Percentiles rank a stretch among this genome's conserved stretches.
Conservation (phyloP, 2,329 filamentous ascomycete species). For the Cladosporium oxysporum region DNA sequence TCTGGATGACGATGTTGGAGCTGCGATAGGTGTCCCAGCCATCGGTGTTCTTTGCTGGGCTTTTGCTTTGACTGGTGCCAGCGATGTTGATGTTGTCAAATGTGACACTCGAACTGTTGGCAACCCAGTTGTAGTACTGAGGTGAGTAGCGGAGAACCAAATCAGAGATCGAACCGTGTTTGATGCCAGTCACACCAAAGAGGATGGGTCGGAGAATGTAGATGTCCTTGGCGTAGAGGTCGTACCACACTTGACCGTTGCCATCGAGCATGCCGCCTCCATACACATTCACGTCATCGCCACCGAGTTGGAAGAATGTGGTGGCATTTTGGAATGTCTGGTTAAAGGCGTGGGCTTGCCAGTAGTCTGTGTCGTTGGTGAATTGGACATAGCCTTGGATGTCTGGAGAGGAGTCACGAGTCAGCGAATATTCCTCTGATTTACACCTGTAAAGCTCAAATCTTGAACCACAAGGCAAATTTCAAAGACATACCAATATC, state of each 20-base stretch:
- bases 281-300: conserved; percentile 67
- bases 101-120: conserved; percentile 65
- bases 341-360: conserved; percentile 65
- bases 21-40: conserved; percentile 60
- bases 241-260: conserved; percentile 66
- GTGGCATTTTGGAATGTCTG: conserved; percentile 67
- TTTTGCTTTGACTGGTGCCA: conserved; percentile 54
- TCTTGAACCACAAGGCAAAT: neutral
- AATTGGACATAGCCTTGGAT: conserved; percentile 64
- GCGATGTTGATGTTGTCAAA: conserved; percentile 64
- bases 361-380: conserved; percentile 68
- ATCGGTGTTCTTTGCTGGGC: conserved; percentile 62
- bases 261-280: conserved; percentile 65
- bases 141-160: conserved; percentile 62
- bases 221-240: conserved; percentile 59
- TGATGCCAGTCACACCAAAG: conserved; percentile 58
- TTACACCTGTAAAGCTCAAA: neutral
- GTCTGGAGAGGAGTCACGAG: conserved; percentile 41
- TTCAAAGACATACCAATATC: conserved; percentile 55
- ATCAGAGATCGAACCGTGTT: conserved; percentile 60
- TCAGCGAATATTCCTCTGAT: conserved; percentile 22
- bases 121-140: conserved; percentile 66
- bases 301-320: conserved; percentile 68
- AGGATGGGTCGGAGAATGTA: conserved; percentile 62
- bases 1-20: conserved; percentile 64